phyloP scores from a whole-genome alignment of 495 filamentous ascomycete species.

The Apiosordaria backusii region DNA sequence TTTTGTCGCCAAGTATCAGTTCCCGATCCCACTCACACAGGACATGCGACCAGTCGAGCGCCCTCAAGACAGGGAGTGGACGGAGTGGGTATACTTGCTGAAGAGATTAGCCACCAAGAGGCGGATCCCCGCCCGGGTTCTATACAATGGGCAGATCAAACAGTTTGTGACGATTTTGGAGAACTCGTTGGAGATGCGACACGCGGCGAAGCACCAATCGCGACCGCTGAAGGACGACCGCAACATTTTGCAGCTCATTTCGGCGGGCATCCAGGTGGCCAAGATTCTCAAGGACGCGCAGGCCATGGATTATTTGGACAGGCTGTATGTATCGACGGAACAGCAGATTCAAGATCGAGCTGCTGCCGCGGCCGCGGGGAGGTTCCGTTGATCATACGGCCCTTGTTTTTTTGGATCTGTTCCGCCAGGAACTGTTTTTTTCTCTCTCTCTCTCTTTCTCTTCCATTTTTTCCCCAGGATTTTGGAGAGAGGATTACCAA shows the following conservation, averaged over 20 bases:
- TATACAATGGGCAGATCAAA: conserved; percentile 88
- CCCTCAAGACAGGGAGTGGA: conserved; percentile 83
- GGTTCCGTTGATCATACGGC: conserved; percentile 36
- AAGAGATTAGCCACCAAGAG: conserved; percentile 82
- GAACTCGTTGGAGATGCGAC: conserved; percentile 81
- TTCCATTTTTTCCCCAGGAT: background rate
- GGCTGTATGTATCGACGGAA: conserved; percentile 66
- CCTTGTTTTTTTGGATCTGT: background rate
- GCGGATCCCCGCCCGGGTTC: conserved; percentile 73
- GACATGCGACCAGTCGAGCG: conserved; percentile 77
- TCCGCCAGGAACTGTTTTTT: background rate
- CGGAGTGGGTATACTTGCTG: conserved; percentile 85
- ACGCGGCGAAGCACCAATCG: conserved; percentile 72
- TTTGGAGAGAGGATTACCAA: background rate
- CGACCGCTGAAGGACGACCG: conserved; percentile 84
- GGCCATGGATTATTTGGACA: conserved; percentile 76
- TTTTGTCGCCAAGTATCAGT: conserved; percentile 86
- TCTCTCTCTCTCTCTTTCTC: background rate
- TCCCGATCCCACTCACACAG: conserved; percentile 74
- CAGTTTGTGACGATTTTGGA: conserved; percentile 79
- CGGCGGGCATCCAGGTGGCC: conserved; percentile 79
- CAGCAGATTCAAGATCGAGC: conserved; percentile 64
- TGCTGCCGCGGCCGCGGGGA: conserved; percentile 41
- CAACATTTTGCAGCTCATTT: conserved; percentile 82
- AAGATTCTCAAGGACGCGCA: conserved; percentile 78